Conservation (phyloP, 257 asterid genomes). For the Scutellaria minor region DNA sequence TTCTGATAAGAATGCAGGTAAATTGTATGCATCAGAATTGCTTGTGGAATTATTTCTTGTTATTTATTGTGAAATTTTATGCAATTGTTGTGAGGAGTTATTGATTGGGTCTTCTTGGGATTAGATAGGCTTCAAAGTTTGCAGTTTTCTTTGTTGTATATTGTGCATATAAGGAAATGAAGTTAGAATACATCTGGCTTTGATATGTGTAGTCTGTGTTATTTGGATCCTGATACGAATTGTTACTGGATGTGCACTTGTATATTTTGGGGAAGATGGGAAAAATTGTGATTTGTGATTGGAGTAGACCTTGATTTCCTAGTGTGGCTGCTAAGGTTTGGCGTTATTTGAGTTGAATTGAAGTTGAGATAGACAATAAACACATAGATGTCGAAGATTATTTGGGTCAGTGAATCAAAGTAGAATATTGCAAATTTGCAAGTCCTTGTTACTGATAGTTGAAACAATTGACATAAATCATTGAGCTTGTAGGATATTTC, state of each 20-base stretch:
- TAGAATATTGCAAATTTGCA: constrained; percentile 1
- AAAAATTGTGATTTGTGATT: constrained; percentile 5
- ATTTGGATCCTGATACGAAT: neutral
- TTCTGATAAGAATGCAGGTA: constrained; percentile 61
- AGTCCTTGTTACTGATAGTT: constrained; percentile 8
- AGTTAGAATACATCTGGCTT: constrained; percentile 19
- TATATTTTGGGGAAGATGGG: neutral
- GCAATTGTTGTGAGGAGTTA: neutral
- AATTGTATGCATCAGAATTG: neutral
- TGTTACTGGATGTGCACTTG: constrained; percentile 1
- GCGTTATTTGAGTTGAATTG: constrained; percentile 16
- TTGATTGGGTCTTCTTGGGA: neutral
- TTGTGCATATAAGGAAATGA: constrained; percentile 9
- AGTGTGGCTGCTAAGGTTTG: neutral
- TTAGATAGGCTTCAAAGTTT: constrained; percentile 12
- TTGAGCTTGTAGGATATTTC: constrained; percentile 23
- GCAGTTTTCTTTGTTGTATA: neutral
- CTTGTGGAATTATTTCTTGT: constrained; percentile 12
- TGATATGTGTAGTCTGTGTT: constrained; percentile 7
- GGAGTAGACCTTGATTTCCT: constrained; percentile 22
- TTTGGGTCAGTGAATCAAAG: neutral
- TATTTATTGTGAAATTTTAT: neutral
- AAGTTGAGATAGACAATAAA: constrained; percentile 7
- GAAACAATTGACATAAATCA: constrained; percentile 12
- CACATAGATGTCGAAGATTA: constrained; percentile 4